These are phyloP conservation scores for Westerdykella sp. DNA, from an alignment of 2,329 filamentous ascomycete genomes.

Conservation along the genomic window DNA sequence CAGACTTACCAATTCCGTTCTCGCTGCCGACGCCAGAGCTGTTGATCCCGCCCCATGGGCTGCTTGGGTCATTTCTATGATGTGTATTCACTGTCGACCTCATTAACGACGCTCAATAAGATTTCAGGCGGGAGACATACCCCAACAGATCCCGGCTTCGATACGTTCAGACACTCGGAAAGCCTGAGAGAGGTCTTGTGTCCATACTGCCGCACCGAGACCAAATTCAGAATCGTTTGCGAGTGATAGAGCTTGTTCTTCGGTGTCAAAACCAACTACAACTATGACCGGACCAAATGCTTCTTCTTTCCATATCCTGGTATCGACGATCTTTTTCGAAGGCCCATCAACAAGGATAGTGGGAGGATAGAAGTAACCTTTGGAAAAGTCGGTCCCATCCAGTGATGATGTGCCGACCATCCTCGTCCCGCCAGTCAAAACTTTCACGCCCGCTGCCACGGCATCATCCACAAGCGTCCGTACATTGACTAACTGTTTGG, in stretches of 20 bases:
- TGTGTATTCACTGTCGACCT: conserved; percentile 44
- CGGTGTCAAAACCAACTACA: conserved; percentile 42
- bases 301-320: conserved; percentile 41
- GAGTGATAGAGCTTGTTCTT: conserved; percentile 42
- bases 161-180: conserved; percentile 44
- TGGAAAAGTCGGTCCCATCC: conserved; percentile 48
- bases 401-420: conserved; percentile 46
- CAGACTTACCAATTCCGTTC: conserved; percentile 59
- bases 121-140: background rate
- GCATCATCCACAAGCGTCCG: conserved; percentile 33
- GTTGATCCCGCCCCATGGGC: conserved; percentile 62
- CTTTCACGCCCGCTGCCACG: conserved; percentile 32
- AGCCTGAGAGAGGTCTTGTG: conserved; percentile 44
- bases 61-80: conserved; percentile 66
- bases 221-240: conserved; percentile 49
- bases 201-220: conserved; percentile 48
- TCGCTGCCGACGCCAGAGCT: conserved; percentile 63
- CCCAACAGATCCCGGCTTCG: conserved; percentile 45
- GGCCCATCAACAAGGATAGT: conserved; percentile 36
- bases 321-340: conserved; percentile 29
- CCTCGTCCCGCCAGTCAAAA: conserved; percentile 46
- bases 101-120: background rate
- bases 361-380: conserved; percentile 47
- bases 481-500: conserved; percentile 41
- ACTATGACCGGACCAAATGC: conserved; percentile 50